Conservation (phyloP, 1,139 yeast species). For the Schizosaccharomyces versatilis region DNA sequence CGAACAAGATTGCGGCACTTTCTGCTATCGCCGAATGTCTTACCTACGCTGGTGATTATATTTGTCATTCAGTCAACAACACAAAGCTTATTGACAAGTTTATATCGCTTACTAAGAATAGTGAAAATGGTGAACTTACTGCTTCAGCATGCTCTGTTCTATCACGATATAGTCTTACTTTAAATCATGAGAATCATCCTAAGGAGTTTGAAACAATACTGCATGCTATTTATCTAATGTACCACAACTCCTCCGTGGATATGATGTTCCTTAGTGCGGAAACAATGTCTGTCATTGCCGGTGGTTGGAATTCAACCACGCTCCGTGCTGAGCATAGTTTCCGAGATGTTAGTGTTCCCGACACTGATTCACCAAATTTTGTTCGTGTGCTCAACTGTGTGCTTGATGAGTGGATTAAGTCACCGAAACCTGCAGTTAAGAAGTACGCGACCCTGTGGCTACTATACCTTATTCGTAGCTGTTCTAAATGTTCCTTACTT, state of each 20-base stretch:
- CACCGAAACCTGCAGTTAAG: constrained; percentile 4
- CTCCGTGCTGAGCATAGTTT: constrained; percentile 34
- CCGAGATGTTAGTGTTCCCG: constrained; percentile 10
- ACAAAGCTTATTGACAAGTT: no score
- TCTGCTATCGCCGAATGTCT: no score
- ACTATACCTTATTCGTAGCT: constrained; percentile 53
- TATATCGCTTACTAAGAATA: no score
- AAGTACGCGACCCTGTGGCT: constrained; percentile 70
- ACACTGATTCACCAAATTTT: not conserved
- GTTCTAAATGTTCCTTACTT: constrained; percentile 30
- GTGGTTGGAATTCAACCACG: constrained; percentile 54
- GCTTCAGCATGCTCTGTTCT: no score
- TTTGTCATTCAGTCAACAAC: no score
- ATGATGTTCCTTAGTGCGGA: constrained; percentile 53
- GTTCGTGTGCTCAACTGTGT: not conserved
- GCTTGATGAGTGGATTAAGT: constrained; percentile 1
- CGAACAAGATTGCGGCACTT: no score
- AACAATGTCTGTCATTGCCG: constrained; percentile 45
- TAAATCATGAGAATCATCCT: not conserved
- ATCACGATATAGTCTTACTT: no score
- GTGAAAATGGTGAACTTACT: no score
- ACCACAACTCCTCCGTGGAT: constrained; percentile 2
- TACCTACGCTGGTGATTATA: no score
- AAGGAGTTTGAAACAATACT: not conserved
- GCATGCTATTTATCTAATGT: not conserved